These are phyloP conservation scores for Zygosaccharomyces sapae DNA, from an alignment of 1,139 yeast species.

Conservation along the genomic window DNA sequence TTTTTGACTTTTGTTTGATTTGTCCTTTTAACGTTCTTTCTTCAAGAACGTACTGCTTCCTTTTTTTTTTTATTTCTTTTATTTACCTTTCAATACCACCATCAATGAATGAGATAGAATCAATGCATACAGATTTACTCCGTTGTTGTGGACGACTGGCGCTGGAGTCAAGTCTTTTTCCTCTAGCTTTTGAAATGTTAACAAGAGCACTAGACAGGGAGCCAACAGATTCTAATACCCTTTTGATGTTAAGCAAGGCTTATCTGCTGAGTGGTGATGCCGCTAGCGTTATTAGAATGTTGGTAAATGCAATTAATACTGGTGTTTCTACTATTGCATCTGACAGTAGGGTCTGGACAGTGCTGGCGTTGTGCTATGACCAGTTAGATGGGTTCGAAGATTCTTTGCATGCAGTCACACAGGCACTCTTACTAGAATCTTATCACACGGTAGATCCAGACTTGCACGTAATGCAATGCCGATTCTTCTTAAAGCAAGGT, in stretches of 20 bases:
- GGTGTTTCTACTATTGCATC: slow-evolving; percentile 7
- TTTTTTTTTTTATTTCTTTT: not conserved
- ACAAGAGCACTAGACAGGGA: slow-evolving; percentile 16
- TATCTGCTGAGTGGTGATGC: slow-evolving; percentile 18
- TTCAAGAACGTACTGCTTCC: not conserved
- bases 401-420: slow-evolving; percentile 17
- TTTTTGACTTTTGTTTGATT: not conserved
- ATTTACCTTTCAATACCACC: not conserved
- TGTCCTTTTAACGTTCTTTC: not conserved
- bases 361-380: slow-evolving; percentile 19
- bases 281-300: slow-evolving; percentile 15
- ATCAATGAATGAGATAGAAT: slow-evolving; percentile 10
- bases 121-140: slow-evolving; percentile 15
- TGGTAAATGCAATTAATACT: slow-evolving; percentile 7
- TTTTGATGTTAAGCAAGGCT: slow-evolving; percentile 18
- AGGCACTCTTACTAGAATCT: slow-evolving; percentile 10
- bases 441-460: slow-evolving; percentile 8
- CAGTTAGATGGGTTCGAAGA: slow-evolving; percentile 17
- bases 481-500: slow-evolving; percentile 20
- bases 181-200: slow-evolving; percentile 19
- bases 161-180: slow-evolving; percentile 18
- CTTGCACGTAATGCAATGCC: slow-evolving; percentile 17
- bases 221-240: slow-evolving; percentile 19
- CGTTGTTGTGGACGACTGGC: slow-evolving; percentile 25
- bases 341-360: slow-evolving; percentile 14